These are phyloP conservation scores for Suzukiozyma palmioleophila DNA, from an alignment of 1,139 yeast genomes.

Conservation along the genomic window DNA sequence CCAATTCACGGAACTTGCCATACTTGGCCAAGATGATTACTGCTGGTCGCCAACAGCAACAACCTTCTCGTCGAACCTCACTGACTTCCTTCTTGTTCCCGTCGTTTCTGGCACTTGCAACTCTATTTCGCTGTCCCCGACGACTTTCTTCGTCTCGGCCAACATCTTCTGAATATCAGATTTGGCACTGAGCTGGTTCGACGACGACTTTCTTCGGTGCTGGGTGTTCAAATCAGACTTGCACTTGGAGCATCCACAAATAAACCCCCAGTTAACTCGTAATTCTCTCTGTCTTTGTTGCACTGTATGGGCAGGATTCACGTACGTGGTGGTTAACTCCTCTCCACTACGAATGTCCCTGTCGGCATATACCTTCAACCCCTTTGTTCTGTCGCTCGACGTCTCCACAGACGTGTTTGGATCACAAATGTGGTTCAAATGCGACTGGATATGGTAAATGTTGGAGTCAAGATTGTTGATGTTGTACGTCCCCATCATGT, in stretches of 20 bases:
- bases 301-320: constrained; percentile 61
- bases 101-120: constrained; percentile 38
- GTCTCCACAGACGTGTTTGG: constrained; percentile 61
- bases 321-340: constrained; percentile 67
- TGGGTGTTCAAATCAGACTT: constrained; percentile 46
- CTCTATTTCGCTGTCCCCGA: constrained; percentile 45
- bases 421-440: constrained; percentile 72
- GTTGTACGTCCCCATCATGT: constrained; percentile 66
- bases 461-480: constrained; percentile 69
- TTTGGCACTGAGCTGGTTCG: constrained; percentile 19
- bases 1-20: too few species aligned
- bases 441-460: constrained; percentile 60
- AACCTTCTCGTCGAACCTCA: constrained; percentile 66
- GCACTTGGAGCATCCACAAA: constrained; percentile 69
- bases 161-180: constrained; percentile 47
- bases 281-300: constrained; percentile 63
- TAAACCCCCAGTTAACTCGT: constrained; percentile 79
- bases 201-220: constrained; percentile 33
- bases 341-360: constrained; percentile 59
- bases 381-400: constrained; percentile 44
- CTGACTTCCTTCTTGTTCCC: constrained; percentile 62
- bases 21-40: background rate
- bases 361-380: constrained; percentile 57
- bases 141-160: constrained; percentile 25
- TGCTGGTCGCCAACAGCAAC: constrained; percentile 18